Percentiles rank a stretch among this genome's conserved stretches.
These are phyloP conservation scores for Backusella westeae DNA, from an alignment of 192 early-diverging fungal genomes.

Conservation along the genomic window DNA sequence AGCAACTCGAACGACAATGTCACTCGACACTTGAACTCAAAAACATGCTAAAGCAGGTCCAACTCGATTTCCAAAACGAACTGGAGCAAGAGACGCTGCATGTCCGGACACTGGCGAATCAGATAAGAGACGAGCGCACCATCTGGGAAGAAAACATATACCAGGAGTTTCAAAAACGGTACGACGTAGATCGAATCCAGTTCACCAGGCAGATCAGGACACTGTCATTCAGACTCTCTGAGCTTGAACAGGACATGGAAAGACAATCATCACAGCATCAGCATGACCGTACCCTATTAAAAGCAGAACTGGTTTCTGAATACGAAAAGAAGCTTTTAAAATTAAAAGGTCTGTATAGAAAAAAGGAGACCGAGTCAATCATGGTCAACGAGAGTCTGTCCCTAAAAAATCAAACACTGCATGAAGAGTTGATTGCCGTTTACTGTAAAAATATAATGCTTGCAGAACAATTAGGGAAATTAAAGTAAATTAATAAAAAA, in stretches of 20 bases:
- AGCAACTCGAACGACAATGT: constrained; percentile 4
- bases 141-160: background rate
- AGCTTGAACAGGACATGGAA: constrained; percentile 3
- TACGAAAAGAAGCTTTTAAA: background rate
- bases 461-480: background rate
- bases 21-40: background rate
- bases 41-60: background rate
- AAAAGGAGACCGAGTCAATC: background rate
- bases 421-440: background rate
- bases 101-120: background rate
- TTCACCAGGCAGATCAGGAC: background rate
- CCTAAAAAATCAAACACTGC: background rate
- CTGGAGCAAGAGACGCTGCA: background rate
- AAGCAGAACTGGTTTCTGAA: background rate
- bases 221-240: background rate
- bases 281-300: background rate
- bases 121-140: background rate
- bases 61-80: background rate
- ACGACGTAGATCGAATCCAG: background rate
- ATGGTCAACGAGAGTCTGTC: background rate
- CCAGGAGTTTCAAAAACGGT: background rate
- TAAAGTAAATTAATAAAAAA: background rate
- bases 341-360: background rate
- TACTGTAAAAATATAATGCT: background rate
- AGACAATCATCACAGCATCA: background rate